Evolutionary conservation across 768 basidiomycete genomes (phyloP), one percentile per base, ranked within the genome.

Genomic region (Suillus placidus): DNA sequence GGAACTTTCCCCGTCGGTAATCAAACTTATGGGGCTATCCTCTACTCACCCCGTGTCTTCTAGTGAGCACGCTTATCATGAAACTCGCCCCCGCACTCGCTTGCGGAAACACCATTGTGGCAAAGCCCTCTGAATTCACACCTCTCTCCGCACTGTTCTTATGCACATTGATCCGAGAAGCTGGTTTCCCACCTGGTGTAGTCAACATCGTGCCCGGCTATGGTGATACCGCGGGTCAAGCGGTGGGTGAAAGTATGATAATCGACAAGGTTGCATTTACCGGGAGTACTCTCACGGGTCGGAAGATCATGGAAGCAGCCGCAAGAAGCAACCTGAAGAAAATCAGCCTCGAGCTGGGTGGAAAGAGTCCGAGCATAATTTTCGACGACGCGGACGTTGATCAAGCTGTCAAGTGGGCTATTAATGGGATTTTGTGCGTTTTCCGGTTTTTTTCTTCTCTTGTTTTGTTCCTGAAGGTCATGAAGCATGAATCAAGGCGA

Each of bases 241-340:
- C 92, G n/a, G 88, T 96, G 66, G 73, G 84, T 6, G 80, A 83
- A 60, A 91, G 93, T 77, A 82, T 81, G 70, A 77, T 77, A 9
- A 88, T 93, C 66, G 82, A 86, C 61, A 93, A 92, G 76, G 78
- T 95, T 35, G 90, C 93, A 0, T 96, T 97, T 80, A 97, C 95
- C 0, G 94, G 94, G 4, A 91, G 89, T 64, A 93, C 92, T 2
- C 79, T 88, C 49, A 86, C 89, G 26, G 95, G 95, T 12, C 85
- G 93, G 8, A 88, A 88, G 70, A 83, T 97, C 74, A 82, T 94
- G 83, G 87, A 92, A 70, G 89, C 92, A 3, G 85, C 94, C 2
- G 86, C 92, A 1, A 87, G 88, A 75, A 87, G 86, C 37, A 97
- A 97, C 73, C 75, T 97, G 71, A 97, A 97, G 81, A 87, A 86